A percentile compares a stretch with the other conserved stretches of the same genome.
These are phyloP conservation scores for Teunomyces aglyptinius DNA, from an alignment of 805 yeast species.

Conservation along the genomic window DNA sequence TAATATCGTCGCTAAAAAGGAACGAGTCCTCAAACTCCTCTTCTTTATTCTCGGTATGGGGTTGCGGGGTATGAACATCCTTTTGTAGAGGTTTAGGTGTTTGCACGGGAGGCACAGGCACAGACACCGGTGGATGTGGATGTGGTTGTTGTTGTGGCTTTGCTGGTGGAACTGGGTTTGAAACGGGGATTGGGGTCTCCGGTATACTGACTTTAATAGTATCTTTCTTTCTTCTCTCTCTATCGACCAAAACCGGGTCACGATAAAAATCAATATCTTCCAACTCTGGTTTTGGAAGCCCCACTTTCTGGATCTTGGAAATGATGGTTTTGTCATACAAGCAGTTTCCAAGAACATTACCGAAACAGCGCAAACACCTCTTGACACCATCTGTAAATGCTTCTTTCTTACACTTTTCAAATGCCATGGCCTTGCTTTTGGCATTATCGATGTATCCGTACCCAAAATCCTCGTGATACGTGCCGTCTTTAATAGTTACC, in stretches of 20 bases:
- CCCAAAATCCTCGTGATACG: constrained; percentile 77
- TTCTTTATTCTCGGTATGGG: constrained; percentile 7
- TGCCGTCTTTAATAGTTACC: constrained; percentile 75
- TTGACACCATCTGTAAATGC: constrained; percentile 85
- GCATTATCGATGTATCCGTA: constrained; percentile 73
- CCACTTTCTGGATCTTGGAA: constrained; percentile 46
- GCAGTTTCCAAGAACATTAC: constrained; percentile 78
- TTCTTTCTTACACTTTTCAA: constrained; percentile 77
- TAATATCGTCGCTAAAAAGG: constrained; percentile 38
- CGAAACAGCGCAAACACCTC: constrained; percentile 75
- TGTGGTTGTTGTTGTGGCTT: not conserved
- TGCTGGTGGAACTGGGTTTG: not conserved
- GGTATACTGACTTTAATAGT: constrained; percentile 8
- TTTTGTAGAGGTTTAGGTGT: not conserved
- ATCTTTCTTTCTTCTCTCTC: constrained; percentile 21
- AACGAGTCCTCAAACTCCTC: constrained; percentile 43
- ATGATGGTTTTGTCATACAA: constrained; percentile 73
- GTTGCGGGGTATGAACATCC: not conserved
- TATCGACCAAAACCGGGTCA: constrained; percentile 32
- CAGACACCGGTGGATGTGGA: not conserved
- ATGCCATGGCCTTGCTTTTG: constrained; percentile 66
- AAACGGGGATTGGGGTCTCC: constrained; percentile 2
- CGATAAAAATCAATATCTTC: constrained; percentile 34
- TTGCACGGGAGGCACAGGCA: too few species aligned
- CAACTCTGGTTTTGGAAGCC: constrained; percentile 26